These are phyloP conservation scores for Leccinum colubrinum DNA, from an alignment of 1,284 basidiomycete species.

Conservation along the genomic window DNA sequence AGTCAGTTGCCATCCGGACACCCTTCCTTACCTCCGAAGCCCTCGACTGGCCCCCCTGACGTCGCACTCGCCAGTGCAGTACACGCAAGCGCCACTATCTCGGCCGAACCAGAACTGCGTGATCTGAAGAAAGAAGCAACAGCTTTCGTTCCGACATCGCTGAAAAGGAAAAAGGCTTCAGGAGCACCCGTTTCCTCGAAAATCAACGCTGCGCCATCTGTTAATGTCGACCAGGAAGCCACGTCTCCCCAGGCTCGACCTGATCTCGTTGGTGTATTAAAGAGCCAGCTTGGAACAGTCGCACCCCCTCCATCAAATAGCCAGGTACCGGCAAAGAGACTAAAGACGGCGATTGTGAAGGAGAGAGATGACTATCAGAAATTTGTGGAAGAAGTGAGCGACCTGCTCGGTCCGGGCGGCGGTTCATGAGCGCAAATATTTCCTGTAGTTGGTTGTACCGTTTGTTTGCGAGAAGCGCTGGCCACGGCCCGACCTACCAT, in stretches of 20 bases:
- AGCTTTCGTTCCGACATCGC: conserved; percentile 75
- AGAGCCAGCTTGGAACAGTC: conserved; percentile 52
- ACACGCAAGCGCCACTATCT: conserved; percentile 60
- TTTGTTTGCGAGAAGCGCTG: neutral
- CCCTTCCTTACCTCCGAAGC: conserved; percentile 45
- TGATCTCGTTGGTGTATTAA: conserved; percentile 62
- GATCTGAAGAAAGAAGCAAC: conserved; percentile 92
- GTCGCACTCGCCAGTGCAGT: conserved; percentile 45
- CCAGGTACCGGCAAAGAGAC: conserved; percentile 26
- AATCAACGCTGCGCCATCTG: conserved; percentile 63
- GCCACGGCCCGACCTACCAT: neutral
- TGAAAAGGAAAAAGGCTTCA: conserved; percentile 61
- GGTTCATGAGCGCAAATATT: conserved; percentile 12
- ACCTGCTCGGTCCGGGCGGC: conserved; percentile 39
- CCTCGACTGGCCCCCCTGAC: conserved; percentile 21
- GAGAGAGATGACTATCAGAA: conserved; percentile 71
- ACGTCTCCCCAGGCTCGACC: conserved; percentile 43
- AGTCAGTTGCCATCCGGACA: conserved; percentile 29
- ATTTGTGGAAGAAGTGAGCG: conserved; percentile 73
- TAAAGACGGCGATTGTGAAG: conserved; percentile 28
- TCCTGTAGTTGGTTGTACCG: neutral
- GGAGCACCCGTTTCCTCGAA: conserved; percentile 36
- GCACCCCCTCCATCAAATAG: conserved; percentile 14
- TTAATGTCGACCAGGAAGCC: conserved; percentile 38
- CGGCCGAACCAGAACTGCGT: conserved; percentile 80